These are phyloP conservation scores for Fusarium setosum DNA, from an alignment of 2,329 filamentous ascomycete species.

Conservation along the genomic window DNA sequence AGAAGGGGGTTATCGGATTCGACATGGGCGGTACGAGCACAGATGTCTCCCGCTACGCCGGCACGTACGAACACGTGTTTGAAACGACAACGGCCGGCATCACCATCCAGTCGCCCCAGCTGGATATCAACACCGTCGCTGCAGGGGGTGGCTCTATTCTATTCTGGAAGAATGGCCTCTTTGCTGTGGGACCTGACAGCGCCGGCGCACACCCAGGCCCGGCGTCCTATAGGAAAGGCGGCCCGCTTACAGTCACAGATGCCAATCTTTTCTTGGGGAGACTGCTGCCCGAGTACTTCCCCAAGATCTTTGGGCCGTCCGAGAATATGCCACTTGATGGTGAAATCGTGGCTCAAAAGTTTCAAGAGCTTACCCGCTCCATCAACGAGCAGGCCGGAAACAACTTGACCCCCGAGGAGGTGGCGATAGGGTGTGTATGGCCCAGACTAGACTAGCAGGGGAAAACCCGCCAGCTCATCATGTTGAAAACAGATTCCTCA, in stretches of 20 bases:
- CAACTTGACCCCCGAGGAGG: not conserved
- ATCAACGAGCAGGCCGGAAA: not conserved
- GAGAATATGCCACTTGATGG: conserved; percentile 78
- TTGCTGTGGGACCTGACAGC: conserved; percentile 88
- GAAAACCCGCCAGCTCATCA: too few species aligned
- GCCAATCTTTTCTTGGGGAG: conserved; percentile 87
- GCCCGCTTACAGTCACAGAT: conserved; percentile 88
- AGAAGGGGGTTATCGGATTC: not conserved
- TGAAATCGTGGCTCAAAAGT: not conserved
- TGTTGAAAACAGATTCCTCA: not conserved
- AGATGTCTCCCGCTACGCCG: not conserved
- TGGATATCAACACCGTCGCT: conserved; percentile 94
- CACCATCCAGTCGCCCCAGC: conserved; percentile 88
- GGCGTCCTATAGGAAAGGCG: conserved; percentile 88
- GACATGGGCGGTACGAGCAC: not conserved
- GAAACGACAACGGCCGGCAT: conserved; percentile 92
- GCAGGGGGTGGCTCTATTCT: conserved; percentile 86
- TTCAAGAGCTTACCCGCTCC: not conserved
- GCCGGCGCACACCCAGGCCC: conserved; percentile 89
- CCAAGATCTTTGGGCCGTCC: conserved; percentile 90
- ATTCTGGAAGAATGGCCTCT: conserved; percentile 88
- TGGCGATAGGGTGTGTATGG: too few species aligned
- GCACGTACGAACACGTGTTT: not conserved
- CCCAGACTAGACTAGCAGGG: too few species aligned
- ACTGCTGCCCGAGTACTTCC: conserved; percentile 88